Evolutionary conservation across 352 stramenopile species (phyloP).

Genomic region (Globisporangium spiculum): DNA sequence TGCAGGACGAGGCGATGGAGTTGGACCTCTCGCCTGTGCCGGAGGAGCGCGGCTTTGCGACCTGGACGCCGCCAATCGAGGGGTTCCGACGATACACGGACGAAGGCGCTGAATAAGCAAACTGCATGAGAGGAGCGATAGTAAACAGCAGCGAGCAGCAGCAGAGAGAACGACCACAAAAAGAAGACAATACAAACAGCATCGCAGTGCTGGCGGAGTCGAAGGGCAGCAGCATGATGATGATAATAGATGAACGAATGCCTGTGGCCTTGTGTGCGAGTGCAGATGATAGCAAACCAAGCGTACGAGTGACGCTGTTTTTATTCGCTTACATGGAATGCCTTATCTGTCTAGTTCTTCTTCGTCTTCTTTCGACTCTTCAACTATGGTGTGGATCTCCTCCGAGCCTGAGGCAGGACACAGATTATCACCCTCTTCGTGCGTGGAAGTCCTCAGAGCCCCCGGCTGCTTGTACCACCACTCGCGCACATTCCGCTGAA

Average conservation of each 20-base stretch:
- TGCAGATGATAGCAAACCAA: not conserved
- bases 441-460: constrained; percentile 3
- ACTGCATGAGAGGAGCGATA: not conserved
- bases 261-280: not conserved
- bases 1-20: constrained; percentile 80
- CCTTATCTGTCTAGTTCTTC: not conserved
- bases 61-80: constrained; percentile 85
- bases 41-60: constrained; percentile 71
- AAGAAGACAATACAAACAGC: constrained; percentile 17
- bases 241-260: constrained; percentile 11
- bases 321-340: not conserved
- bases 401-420: not conserved
- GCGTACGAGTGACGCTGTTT: not conserved
- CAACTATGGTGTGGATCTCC: constrained; percentile 3
- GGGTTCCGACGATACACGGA: constrained; percentile 83
- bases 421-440: not conserved
- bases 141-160: constrained; percentile 21
- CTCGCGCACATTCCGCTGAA: constrained; percentile 82
- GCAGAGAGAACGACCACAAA: constrained; percentile 4
- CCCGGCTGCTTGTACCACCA: constrained; percentile 73
- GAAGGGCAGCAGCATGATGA: not conserved
- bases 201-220: not conserved
- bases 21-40: constrained; percentile 58
- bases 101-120: constrained; percentile 42
- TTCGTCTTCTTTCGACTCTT: constrained; percentile 7